A percentile compares a stretch with the other conserved stretches of the same genome.
Conservation (phyloP, 2,329 filamentous ascomycete species). For the Alternaria rosae region DNA sequence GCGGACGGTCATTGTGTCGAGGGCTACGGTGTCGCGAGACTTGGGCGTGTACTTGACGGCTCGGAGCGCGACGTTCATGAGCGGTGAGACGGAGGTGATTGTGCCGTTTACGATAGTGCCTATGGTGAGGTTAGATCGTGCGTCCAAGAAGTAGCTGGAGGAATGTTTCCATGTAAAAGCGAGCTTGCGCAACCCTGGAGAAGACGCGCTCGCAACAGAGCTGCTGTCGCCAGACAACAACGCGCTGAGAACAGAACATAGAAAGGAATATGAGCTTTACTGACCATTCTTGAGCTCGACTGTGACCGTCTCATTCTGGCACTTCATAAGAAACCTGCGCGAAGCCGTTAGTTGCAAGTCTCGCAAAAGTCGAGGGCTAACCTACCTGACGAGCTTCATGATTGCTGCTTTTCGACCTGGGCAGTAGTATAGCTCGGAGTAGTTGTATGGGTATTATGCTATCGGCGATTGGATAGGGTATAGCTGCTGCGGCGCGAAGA, state of each 20-base stretch:
- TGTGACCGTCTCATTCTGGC: constrained; percentile 96
- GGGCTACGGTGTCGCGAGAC: constrained; percentile 82
- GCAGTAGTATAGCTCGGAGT: background rate
- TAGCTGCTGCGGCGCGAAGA: constrained; percentile 23
- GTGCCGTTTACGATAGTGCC: constrained; percentile 97
- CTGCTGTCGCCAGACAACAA: background rate
- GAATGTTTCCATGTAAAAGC: background rate
- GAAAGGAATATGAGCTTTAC: constrained; percentile 14
- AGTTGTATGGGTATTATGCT: background rate
- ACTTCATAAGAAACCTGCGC: constrained; percentile 96
- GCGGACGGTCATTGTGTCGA: constrained; percentile 96
- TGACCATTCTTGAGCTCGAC: constrained; percentile 98
- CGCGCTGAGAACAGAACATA: background rate
- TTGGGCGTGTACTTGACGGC: constrained; percentile 96
- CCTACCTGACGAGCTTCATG: constrained; percentile 50
- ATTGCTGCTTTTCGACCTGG: constrained; percentile 10
- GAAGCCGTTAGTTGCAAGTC: constrained; percentile 28
- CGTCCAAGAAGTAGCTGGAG: background rate
- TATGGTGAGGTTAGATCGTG: constrained; percentile 45
- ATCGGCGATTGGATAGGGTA: background rate
- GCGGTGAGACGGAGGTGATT: constrained; percentile 93
- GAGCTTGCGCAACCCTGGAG: constrained; percentile 6
- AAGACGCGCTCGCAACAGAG: background rate
- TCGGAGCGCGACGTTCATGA: constrained; percentile 97
- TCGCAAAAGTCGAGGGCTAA: background rate